These are phyloP conservation scores for Arxiozyma slooffiae DNA, from an alignment of 1,139 yeast genomes.

Conservation along the genomic window DNA sequence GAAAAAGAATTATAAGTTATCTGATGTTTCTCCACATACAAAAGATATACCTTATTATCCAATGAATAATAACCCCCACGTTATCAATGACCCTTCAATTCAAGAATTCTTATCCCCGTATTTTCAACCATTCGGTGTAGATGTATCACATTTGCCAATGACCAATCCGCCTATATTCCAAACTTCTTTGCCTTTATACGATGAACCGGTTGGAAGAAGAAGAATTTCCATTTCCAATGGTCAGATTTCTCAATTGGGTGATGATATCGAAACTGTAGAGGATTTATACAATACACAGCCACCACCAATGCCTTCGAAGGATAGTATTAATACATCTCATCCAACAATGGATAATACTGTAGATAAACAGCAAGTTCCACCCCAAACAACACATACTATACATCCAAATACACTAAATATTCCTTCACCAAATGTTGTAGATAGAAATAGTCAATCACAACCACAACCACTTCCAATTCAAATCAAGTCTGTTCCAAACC, in stretches of 20 bases:
- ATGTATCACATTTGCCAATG: conserved; percentile 42
- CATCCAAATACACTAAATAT: background rate
- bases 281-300: conserved; percentile 31
- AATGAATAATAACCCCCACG: conserved; percentile 17
- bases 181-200: conserved; percentile 35
- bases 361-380: background rate
- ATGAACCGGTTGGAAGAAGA: conserved; percentile 38
- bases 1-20: conserved; percentile 2
- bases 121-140: conserved; percentile 35
- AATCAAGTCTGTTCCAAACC: background rate
- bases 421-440: background rate
- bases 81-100: conserved; percentile 28
- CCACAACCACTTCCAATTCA: background rate
- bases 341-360: background rate
- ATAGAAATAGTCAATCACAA: background rate
- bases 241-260: conserved; percentile 63
- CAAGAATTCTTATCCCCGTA: conserved; percentile 33
- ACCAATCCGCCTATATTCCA: conserved; percentile 61
- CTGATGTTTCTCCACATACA: conserved; percentile 6
- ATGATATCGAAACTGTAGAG: conserved; percentile 29
- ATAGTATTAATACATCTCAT: background rate
- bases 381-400: background rate
- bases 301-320: conserved; percentile 28
- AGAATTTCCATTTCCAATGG: conserved; percentile 72
- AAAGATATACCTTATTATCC: conserved; percentile 9